A percentile compares a stretch with the other conserved stretches of the same genome.
Evolutionary conservation across 2,329 filamentous ascomycete species (phyloP).

Genomic region (Fusarium begoniae): DNA sequence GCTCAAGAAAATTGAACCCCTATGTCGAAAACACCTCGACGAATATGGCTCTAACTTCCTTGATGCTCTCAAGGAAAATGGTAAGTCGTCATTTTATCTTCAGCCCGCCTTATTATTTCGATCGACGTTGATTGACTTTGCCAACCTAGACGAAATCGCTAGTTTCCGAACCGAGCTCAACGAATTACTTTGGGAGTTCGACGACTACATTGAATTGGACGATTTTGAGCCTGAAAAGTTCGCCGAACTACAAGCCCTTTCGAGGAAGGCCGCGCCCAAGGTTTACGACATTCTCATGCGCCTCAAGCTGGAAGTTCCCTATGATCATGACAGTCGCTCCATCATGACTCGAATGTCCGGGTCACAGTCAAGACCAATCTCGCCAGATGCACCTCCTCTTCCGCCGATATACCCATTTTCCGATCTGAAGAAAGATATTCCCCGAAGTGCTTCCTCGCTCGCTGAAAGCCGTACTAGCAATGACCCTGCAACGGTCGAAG

Average conservation of each 20-base stretch:
- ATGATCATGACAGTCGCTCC: conserved; percentile 40
- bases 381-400: conserved; percentile 37
- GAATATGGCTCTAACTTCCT: conserved; percentile 62
- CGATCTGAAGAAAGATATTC: conserved; percentile 16
- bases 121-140: conserved; percentile 25
- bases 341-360: conserved; percentile 42
- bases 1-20: conserved; percentile 60
- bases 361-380: conserved; percentile 43
- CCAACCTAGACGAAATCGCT: conserved; percentile 56
- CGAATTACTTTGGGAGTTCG: conserved; percentile 65
- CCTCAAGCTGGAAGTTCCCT: conserved; percentile 59
- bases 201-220: conserved; percentile 61
- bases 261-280: conserved; percentile 58
- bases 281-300: conserved; percentile 62
- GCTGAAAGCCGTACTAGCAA: conserved; percentile 18
- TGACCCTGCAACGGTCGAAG: conserved; percentile 40
- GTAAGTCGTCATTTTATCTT: conserved; percentile 47
- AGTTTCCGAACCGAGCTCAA: conserved; percentile 58
- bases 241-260: conserved; percentile 57
- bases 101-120: background rate
- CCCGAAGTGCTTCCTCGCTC: conserved; percentile 15
- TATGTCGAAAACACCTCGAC: conserved; percentile 58
- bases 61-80: conserved; percentile 62
- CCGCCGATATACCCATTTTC: conserved; percentile 36
- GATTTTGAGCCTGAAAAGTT: conserved; percentile 63